Base-by-base conservation (phyloP, 768 basidiomycete species). In the Pholiota conissans region DNA sequence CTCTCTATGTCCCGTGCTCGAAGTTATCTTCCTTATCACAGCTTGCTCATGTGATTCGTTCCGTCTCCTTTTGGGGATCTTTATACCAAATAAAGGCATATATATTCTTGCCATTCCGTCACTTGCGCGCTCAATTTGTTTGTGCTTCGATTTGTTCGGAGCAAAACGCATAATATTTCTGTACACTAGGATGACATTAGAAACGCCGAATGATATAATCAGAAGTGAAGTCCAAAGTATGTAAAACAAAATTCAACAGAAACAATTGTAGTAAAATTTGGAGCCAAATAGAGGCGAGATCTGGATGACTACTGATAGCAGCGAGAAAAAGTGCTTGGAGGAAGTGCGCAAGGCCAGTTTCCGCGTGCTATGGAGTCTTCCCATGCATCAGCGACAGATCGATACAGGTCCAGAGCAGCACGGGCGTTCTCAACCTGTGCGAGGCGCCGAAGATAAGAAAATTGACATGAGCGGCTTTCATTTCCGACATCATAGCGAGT, bases 301-400 rank as follows among this genome's bases (percentile, higher is more conserved):
- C 30, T 27, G 48, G 46, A 48, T 20, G 28, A 49, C 72, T 68
- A 91, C 52, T 83, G 70, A 67, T 91, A 93, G 69, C 90, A 93
- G 61, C 90, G 83, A 52, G 91, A 91, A 71, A 89, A 93, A 8
- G 85, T 84, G 70, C 84, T 85, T 0, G 91, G 91, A 32, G 91
- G 90, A 49, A 93, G 80, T 53, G 78, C 77, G 57, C 83, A 87
- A 1, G 91, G 90, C 91, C 91, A 93, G 58, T 85, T 83, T 9
- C 82, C 84, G 29, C 72, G 74, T 13, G 77, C 69, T 42, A 92
- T 76, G 20, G 82, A 76, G 9, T 61, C 67, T 65, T 93, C 91
- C 90, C 91, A 93, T 55, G 85, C 83, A 3, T 72, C 68, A 3
- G 81, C 76, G 57, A 84, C 80, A 13, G 89, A 81, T 28, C 83